These are phyloP conservation scores for Suillus discolor DNA, from an alignment of 768 basidiomycete species.

Conservation along the genomic window DNA sequence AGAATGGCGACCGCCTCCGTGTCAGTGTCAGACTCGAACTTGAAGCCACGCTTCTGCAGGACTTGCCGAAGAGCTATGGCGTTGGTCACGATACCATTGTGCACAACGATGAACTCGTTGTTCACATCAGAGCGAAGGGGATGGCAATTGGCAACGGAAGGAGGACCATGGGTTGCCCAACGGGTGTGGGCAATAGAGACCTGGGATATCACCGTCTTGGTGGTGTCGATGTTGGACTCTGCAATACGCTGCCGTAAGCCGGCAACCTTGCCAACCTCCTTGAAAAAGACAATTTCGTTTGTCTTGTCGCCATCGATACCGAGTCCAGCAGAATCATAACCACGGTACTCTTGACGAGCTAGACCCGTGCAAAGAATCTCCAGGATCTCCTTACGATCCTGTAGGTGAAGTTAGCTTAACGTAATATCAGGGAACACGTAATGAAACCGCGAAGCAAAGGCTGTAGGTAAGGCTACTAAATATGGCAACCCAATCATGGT, in stretches of 20 bases:
- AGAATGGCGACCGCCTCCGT: constrained; percentile 98
- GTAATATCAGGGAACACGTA: constrained; percentile 4
- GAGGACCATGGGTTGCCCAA: constrained; percentile 98
- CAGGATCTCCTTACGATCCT: constrained; percentile 90
- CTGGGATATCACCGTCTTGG: constrained; percentile 80
- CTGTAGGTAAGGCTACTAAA: constrained; percentile 18
- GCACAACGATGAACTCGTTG: constrained; percentile 90
- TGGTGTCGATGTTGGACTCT: constrained; percentile 65
- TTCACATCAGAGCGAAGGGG: constrained; percentile 83
- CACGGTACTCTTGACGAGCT: constrained; percentile 95
- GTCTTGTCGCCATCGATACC: constrained; percentile 90
- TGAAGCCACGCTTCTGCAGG: constrained; percentile 93
- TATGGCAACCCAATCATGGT: constrained; percentile 15
- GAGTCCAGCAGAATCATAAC: constrained; percentile 94
- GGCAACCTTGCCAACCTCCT: constrained; percentile 97
- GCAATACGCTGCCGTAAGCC: constrained; percentile 89
- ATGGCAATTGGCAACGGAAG: constrained; percentile 89
- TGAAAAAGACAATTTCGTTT: constrained; percentile 82
- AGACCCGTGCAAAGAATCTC: constrained; percentile 91
- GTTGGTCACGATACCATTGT: constrained; percentile 99
- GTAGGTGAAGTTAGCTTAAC: constrained; percentile 16
- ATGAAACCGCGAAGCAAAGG: background rate
- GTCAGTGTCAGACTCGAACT: constrained; percentile 94
- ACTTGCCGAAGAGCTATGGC: constrained; percentile 85
- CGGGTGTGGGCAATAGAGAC: constrained; percentile 98